Evolutionary conservation across 73 alveolate genomes (phyloP).

Genomic region (Tetrahymena borealis): DNA sequence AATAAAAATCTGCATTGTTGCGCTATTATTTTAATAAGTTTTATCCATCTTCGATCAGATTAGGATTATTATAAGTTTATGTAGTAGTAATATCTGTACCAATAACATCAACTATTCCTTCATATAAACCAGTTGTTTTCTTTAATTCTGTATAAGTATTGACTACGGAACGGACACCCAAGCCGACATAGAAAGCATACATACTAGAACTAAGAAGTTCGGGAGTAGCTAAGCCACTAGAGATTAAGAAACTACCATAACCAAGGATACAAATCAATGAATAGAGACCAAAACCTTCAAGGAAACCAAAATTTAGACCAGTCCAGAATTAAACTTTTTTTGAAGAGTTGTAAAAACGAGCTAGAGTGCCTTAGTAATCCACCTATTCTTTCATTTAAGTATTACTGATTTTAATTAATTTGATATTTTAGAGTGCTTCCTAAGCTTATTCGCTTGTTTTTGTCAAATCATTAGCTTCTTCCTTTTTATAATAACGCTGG

Average conservation of each 20-base stretch:
- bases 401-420: constrained; percentile 13
- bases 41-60: neutral
- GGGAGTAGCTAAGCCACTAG: constrained; percentile 29
- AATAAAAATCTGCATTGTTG: neutral
- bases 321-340: constrained; percentile 4
- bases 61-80: constrained; percentile 5
- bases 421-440: constrained; percentile 5
- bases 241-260: constrained; percentile 11
- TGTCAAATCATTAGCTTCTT: constrained; percentile 16
- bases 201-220: constrained; percentile 7
- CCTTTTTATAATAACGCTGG: neutral
- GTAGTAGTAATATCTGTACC: neutral
- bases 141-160: constrained; percentile 12
- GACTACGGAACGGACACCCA: constrained; percentile 19
- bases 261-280: constrained; percentile 6
- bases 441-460: constrained; percentile 4
- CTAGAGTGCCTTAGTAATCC: constrained; percentile 12
- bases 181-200: constrained; percentile 21
- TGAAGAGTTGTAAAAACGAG: constrained; percentile 20
- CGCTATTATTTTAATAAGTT: neutral
- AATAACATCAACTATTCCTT: constrained; percentile 3
- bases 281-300: constrained; percentile 25
- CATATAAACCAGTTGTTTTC: constrained; percentile 27
- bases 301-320: constrained; percentile 13
- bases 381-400: constrained; percentile 6